These are phyloP conservation scores for Aureobasidium pullulans DNA, from an alignment of 2,329 filamentous ascomycete genomes.

Conservation along the genomic window DNA sequence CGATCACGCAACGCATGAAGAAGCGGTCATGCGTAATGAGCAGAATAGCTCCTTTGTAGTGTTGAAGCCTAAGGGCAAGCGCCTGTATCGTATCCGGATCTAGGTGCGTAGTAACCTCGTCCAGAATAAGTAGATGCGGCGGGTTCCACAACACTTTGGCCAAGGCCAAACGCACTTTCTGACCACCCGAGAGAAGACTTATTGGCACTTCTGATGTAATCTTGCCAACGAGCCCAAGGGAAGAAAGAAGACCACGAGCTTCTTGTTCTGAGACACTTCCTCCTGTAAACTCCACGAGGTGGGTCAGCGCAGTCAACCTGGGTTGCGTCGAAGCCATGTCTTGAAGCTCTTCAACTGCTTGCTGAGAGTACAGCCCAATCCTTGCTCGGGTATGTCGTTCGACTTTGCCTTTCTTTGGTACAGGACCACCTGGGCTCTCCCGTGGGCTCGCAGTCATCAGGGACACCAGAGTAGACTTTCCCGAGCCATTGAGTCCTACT, in stretches of 20 bases:
- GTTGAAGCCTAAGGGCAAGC: slow-evolving; percentile 56
- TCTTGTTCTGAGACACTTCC: slow-evolving; percentile 55
- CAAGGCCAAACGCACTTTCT: slow-evolving; percentile 59
- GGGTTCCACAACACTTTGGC: slow-evolving; percentile 60
- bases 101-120: slow-evolving; percentile 79
- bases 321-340: slow-evolving; percentile 44
- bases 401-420: slow-evolving; percentile 51
- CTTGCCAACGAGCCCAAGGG: slow-evolving; percentile 63
- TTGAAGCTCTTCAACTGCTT: slow-evolving; percentile 65
- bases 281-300: slow-evolving; percentile 43
- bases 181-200: slow-evolving; percentile 68
- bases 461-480: slow-evolving; percentile 72
- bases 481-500: slow-evolving; percentile 70
- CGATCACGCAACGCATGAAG: slow-evolving; percentile 67
- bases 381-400: slow-evolving; percentile 58
- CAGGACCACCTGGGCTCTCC: slow-evolving; percentile 20
- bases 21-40: slow-evolving; percentile 78
- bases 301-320: slow-evolving; percentile 55
- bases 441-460: slow-evolving; percentile 45
- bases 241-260: slow-evolving; percentile 57
- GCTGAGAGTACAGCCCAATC: slow-evolving; percentile 70
- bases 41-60: slow-evolving; percentile 67
- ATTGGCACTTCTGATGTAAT: slow-evolving; percentile 67
- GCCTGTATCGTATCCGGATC: slow-evolving; percentile 75
- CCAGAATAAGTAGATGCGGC: slow-evolving; percentile 67